A percentile compares a stretch with the other conserved stretches of the same genome.
phyloP scores from a whole-genome alignment of 495 filamentous ascomycete genomes.

The Amphirosellinia nigrospora region DNA sequence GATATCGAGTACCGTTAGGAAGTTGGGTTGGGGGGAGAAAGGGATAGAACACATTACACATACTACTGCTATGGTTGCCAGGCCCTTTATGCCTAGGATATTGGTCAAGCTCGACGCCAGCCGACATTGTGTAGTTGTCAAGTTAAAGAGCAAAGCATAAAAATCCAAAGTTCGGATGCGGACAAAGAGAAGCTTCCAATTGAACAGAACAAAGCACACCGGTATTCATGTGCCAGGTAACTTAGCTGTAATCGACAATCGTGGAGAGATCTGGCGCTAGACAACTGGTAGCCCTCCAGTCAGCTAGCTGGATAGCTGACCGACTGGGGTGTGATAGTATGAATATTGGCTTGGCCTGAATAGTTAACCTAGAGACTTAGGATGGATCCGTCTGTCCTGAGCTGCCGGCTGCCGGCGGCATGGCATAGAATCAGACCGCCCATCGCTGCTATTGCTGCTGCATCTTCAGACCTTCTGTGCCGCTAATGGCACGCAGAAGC shows the following conservation, averaged over 20 bases:
- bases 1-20: neutral
- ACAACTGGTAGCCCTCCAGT: conserved; percentile 8
- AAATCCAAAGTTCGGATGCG: neutral
- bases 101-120: neutral
- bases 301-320: neutral
- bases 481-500: conserved; percentile 10
- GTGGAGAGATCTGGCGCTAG: conserved; percentile 23
- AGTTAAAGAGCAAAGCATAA: neutral
- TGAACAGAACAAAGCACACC: neutral
- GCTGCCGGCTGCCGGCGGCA: neutral
- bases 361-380: conserved; percentile 1
- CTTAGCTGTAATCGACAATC: conserved; percentile 13
- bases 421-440: conserved; percentile 11
- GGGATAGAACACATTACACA: neutral
- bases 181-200: neutral
- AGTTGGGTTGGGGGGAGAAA: neutral
- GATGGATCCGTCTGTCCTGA: neutral
- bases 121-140: conserved; percentile 7
- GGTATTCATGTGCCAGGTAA: neutral
- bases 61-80: too few species aligned
- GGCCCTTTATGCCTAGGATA: neutral
- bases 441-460: neutral
- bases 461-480: neutral
- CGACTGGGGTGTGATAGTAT: neutral
- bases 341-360: conserved; percentile 3